Evolutionary conservation across 1,284 basidiomycete species (phyloP), one percentile per base, ranked within the genome.

Genomic region (Ustanciosporium gigantosporum): DNA sequence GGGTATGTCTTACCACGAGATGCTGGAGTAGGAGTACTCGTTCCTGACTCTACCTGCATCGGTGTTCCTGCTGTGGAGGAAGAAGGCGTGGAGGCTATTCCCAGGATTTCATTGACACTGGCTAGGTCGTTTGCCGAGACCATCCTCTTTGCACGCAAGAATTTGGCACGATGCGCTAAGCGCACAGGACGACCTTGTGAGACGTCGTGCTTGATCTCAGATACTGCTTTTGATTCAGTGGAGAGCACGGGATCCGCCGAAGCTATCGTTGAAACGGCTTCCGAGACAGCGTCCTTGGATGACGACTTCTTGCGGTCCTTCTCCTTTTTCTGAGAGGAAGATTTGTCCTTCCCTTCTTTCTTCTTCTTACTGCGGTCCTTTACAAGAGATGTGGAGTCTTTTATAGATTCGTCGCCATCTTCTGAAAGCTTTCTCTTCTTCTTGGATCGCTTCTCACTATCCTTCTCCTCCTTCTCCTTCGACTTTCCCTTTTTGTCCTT

Each of bases 91-190:
- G 66, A 55, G 8, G 67, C 55, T 24, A 76, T 74, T 3, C 73
- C 73, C 8, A 76, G 51, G 16, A 76, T 76, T 42, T 76, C 73
- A 36, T 76, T 76, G 56, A 76, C 60, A 37, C 68, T 67, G 20
- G 48, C 44, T 5, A 62, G 46, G 19, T 70, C 68, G 20, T 44
- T 53, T 15, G 64, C 61, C 11, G 58, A 61, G 14, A 71, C 67
- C 62, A 75, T 58, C 19, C 68, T 55, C 41, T 76, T 76, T 5
- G 74, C 74, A 11, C 67, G 64, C n/a, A 74, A 42, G 45, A 72
- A 76, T 46, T 72, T 72, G 32, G 74, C 73, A 31, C 74, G 66
- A 35, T 71, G 68, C 31, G 51, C 59, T 25, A 66, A 13, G 24
- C 64, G 41, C 15, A 65, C 47, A 0, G 55, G 56, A 20, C 50